These are phyloP conservation scores for Apiospora saccharicola DNA, from an alignment of 2,329 filamentous ascomycete species.

Conservation along the genomic window DNA sequence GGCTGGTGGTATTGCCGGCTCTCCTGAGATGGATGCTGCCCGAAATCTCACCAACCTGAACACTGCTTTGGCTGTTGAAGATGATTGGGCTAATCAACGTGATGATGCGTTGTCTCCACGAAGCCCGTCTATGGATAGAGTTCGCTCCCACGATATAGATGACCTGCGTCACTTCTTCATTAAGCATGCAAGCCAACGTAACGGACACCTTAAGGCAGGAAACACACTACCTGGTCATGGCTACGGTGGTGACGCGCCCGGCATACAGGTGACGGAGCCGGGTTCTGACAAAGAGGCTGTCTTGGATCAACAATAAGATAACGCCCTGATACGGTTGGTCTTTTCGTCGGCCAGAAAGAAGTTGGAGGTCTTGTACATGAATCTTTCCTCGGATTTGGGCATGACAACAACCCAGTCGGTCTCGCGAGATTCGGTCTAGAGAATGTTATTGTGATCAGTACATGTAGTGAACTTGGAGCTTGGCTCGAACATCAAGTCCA, in stretches of 20 bases:
- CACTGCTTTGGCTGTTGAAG: slow-evolving; percentile 42
- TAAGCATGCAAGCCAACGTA: slow-evolving; percentile 40
- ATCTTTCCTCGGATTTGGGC: not conserved
- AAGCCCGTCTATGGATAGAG: slow-evolving; percentile 40
- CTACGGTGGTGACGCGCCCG: slow-evolving; percentile 31
- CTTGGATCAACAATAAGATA: too few relatives aligned
- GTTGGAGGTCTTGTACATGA: not conserved
- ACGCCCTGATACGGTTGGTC: too few relatives aligned
- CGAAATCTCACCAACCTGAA: slow-evolving; percentile 53
- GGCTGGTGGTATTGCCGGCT: too few relatives aligned
- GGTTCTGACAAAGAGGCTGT: slow-evolving; percentile 43
- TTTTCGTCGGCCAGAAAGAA: slow-evolving; percentile 25
- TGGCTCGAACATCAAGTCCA: too few relatives aligned
- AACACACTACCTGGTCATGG: slow-evolving; percentile 37
- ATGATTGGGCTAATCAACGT: slow-evolving; percentile 48
- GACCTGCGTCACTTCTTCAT: slow-evolving; percentile 32
- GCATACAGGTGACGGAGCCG: slow-evolving; percentile 41
- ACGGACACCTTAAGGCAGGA: slow-evolving; percentile 40
- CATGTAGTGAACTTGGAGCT: not conserved
- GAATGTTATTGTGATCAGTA: not conserved
- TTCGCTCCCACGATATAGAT: slow-evolving; percentile 49
- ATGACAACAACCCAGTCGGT: not conserved
- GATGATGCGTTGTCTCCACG: slow-evolving; percentile 46
- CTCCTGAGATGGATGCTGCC: slow-evolving; percentile 53
- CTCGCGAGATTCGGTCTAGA: not conserved